These are phyloP conservation scores for Fusarium euwallaceae DNA, from an alignment of 2,329 filamentous ascomycete genomes.

Conservation along the genomic window DNA sequence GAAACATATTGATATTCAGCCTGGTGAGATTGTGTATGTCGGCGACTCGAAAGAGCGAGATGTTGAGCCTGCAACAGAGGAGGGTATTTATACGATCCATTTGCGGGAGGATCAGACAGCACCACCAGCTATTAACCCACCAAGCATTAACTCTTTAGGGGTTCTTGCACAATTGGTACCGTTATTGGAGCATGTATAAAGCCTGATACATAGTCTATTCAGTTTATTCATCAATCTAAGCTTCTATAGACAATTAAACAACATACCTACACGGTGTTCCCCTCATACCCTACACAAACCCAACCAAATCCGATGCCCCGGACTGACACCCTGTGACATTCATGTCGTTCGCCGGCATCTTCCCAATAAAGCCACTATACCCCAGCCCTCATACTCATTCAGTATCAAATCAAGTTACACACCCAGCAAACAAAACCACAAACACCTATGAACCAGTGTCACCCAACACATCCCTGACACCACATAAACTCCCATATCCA, in stretches of 20 bases:
- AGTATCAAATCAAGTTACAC: conserved; percentile 4
- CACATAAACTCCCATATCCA: neutral
- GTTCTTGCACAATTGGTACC: conserved; percentile 19
- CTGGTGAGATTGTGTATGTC: conserved; percentile 46
- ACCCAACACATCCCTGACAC: conserved; percentile 2
- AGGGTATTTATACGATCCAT: conserved; percentile 48
- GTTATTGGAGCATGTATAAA: neutral
- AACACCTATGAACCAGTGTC: conserved; percentile 17
- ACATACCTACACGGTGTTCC: neutral
- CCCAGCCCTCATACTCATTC: neutral
- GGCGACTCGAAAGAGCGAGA: conserved; percentile 50
- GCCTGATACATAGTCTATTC: no score
- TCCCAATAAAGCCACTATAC: neutral
- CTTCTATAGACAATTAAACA: neutral
- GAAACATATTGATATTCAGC: conserved; percentile 40
- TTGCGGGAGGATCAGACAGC: conserved; percentile 29
- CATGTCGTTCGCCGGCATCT: neutral
- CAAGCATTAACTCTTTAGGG: conserved; percentile 31
- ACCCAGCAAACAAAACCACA: conserved; percentile 24
- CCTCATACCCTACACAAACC: neutral
- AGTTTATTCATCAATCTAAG: neutral
- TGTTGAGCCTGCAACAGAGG: conserved; percentile 44
- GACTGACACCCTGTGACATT: neutral
- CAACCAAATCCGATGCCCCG: neutral
- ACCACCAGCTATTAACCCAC: conserved; percentile 14